A percentile compares a stretch with the other conserved stretches of the same genome.
These are phyloP conservation scores for Lignosus rhinocerotis DNA, from an alignment of 1,284 basidiomycete genomes.

Conservation along the genomic window DNA sequence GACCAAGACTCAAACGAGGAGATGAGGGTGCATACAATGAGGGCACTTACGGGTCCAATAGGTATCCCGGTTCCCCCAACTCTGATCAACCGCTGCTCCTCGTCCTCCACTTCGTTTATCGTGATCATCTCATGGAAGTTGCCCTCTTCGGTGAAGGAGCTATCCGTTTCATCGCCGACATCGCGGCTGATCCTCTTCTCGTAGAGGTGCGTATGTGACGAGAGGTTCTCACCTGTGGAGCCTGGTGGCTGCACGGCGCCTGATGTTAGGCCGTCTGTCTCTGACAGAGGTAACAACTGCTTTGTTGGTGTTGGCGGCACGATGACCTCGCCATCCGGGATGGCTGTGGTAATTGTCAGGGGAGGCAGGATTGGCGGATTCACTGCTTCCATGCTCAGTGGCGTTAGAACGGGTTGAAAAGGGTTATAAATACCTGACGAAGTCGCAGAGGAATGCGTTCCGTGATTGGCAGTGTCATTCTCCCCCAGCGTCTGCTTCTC, in stretches of 20 bases:
- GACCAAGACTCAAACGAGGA: slow-evolving; percentile 5
- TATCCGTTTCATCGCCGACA: slow-evolving; percentile 44
- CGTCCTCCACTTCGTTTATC: slow-evolving; percentile 60
- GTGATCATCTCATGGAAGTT: slow-evolving; percentile 45
- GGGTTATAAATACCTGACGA: slow-evolving; percentile 20
- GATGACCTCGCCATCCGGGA: slow-evolving; percentile 39
- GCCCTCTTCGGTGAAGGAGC: slow-evolving; percentile 46
- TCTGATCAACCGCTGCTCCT: slow-evolving; percentile 78
- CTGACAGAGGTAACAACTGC: slow-evolving; percentile 38
- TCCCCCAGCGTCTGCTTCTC: slow-evolving; percentile 33
- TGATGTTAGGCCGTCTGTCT: slow-evolving; percentile 70
- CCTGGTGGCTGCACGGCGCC: slow-evolving; percentile 75
- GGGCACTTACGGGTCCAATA: slow-evolving; percentile 61
- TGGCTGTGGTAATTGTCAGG: slow-evolving; percentile 10
- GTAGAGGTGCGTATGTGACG: slow-evolving; percentile 24
- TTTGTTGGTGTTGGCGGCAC: slow-evolving; percentile 57
- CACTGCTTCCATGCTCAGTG: slow-evolving; percentile 4
- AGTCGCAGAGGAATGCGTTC: slow-evolving; percentile 27
- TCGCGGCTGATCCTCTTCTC: slow-evolving; percentile 36
- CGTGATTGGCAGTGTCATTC: slow-evolving; percentile 21
- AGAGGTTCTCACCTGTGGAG: slow-evolving; percentile 52
- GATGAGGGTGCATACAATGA: background rate
- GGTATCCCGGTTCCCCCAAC: slow-evolving; percentile 86
- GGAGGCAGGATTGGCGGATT: slow-evolving; percentile 12
- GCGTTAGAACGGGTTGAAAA: background rate